Evolutionary conservation across 2,329 filamentous ascomycete species (phyloP), one percentile per base, ranked within the genome.

Genomic region (Trichoderma atroviride): DNA sequence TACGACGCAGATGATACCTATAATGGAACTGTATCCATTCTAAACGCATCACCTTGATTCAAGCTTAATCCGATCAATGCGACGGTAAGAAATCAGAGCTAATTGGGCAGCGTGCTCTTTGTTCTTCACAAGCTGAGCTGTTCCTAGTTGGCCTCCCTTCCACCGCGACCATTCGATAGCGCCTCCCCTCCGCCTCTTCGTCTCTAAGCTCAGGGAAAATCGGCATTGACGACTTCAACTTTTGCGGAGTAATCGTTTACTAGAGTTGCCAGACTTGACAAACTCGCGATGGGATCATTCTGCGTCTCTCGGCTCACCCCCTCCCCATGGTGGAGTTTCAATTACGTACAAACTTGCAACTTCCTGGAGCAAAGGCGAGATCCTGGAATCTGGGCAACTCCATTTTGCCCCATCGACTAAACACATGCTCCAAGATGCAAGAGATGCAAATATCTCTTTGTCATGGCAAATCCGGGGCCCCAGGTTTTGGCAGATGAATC

Each of bases 321-420:
- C 43, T 35, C 58, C 56, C 58, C 58, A 5, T 57, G 67, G 67
- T 69, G 67, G 67, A 63, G 67, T 63, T 69, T 62, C 67, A 63
- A 69, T 69, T 69, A 69, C 67, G 67, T 69, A 69, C 67, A 69
- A 69, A 57, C n/a, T 50, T 52, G 43, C 55, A 24, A 43, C 56
- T 56, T 59, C 64, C 22, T 37, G 55, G 40, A 27, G 59, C 40
- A 56, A 68, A 40, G 43, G 52, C 43, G 56, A 68, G 64, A 68
- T 68, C 64, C 62, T 65, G n/a, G 53, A 65, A 57, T 69, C 56
- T 62, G 47, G 66, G 13, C 43, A 68, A 63, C 66, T 62, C 58
- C 57, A 69, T 68, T 60, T 61, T 24, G 19, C 64, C 64, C 64
- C 64, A 58, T 60, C 55, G 56, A 68, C 56, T 68, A 50, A 35